Evolutionary conservation across 2,329 filamentous ascomycete species (phyloP).

Genomic region (Pseudopithomyces maydicus): DNA sequence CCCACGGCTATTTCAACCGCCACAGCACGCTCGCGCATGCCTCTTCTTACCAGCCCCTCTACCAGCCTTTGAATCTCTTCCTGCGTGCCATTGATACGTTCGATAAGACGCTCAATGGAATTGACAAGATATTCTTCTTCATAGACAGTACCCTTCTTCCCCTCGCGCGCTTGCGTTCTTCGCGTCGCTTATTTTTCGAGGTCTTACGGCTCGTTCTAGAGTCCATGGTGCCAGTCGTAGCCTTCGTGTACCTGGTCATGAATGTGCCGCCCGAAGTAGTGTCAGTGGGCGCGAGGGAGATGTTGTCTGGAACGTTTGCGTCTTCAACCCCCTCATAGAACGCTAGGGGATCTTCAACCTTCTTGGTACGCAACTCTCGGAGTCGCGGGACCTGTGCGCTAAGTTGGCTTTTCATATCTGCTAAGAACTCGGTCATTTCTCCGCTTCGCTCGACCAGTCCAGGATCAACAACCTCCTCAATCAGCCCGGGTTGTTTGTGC

Average conservation of each 20-base stretch:
- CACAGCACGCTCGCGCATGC: constrained; percentile 85
- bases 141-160: constrained; percentile 96
- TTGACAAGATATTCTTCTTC: constrained; percentile 97
- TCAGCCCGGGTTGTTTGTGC: constrained; percentile 64
- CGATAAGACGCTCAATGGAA: constrained; percentile 80
- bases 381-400: constrained; percentile 85
- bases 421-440: constrained; percentile 85
- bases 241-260: constrained; percentile 90
- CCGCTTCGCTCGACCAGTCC: constrained; percentile 82
- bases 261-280: constrained; percentile 79
- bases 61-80: constrained; percentile 77
- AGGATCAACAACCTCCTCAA: constrained; percentile 72
- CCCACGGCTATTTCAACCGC: constrained; percentile 75
- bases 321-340: constrained; percentile 76
- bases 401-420: constrained; percentile 88
- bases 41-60: constrained; percentile 75
- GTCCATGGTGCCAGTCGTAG: constrained; percentile 71
- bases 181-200: constrained; percentile 82
- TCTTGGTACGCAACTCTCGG: constrained; percentile 78
- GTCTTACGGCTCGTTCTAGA: constrained; percentile 79
- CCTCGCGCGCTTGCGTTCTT: constrained; percentile 92
- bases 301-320: constrained; percentile 83
- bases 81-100: constrained; percentile 75
- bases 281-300: constrained; percentile 87
- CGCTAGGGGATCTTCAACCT: constrained; percentile 80